Evolutionary conservation across 768 basidiomycete genomes (phyloP).

Genomic region (Pleurotus djamor): DNA sequence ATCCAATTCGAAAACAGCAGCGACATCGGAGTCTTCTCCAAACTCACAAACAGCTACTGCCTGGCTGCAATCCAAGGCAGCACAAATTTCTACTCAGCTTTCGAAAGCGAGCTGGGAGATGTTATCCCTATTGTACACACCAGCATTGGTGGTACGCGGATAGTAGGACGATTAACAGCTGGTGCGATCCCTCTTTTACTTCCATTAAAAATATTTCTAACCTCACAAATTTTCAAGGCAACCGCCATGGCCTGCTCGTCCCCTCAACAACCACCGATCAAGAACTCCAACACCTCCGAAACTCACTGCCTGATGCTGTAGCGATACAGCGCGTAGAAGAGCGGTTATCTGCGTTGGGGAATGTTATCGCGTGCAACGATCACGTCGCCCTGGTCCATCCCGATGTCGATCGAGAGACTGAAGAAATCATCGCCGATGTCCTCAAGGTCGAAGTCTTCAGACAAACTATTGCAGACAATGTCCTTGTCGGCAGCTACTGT

Average conservation of each 20-base stretch:
- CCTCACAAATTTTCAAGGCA: constrained; percentile 47
- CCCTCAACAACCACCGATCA: constrained; percentile 96
- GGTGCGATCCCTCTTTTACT: constrained; percentile 42
- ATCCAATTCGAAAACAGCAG: constrained; percentile 92
- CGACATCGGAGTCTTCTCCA: constrained; percentile 96
- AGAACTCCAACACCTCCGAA: constrained; percentile 96
- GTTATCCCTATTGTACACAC: constrained; percentile 96
- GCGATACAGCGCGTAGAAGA: constrained; percentile 97
- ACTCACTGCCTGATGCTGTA: constrained; percentile 90
- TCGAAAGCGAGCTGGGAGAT: constrained; percentile 92
- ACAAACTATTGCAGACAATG: constrained; percentile 96
- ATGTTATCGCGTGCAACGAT: constrained; percentile 98
- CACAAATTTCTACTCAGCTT: constrained; percentile 97
- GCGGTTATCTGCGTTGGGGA: constrained; percentile 94
- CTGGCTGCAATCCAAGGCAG: constrained; percentile 91
- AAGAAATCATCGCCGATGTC: constrained; percentile 99
- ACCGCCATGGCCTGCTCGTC: constrained; percentile 95
- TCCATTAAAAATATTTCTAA: not conserved
- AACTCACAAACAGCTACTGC: constrained; percentile 98
- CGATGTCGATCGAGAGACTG: constrained; percentile 96
- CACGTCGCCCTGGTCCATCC: constrained; percentile 99
- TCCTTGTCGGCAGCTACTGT: constrained; percentile 95
- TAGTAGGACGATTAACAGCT: constrained; percentile 90
- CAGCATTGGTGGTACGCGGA: constrained; percentile 91
- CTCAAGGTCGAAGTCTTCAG: constrained; percentile 99